Conservation (phyloP, 331 rosid species). For the Cydonia oblonga region DNA sequence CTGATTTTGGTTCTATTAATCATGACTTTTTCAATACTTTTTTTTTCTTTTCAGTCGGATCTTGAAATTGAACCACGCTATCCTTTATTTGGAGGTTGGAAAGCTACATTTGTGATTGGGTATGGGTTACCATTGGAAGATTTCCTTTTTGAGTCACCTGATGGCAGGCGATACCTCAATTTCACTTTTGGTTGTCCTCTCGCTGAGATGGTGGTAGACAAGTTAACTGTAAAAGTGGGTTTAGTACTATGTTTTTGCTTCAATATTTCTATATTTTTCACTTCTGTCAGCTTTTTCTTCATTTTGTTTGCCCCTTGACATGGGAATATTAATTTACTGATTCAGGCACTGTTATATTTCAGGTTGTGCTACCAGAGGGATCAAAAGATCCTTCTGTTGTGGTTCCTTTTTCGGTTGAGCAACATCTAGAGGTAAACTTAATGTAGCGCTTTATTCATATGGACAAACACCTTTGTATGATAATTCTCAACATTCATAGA, state of each 20-base stretch:
- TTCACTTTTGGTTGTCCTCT: slow-evolving; percentile 95
- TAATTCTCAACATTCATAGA: no score
- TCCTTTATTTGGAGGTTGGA: slow-evolving; percentile 99
- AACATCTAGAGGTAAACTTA: slow-evolving; percentile 76
- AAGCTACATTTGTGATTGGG: slow-evolving; percentile 78
- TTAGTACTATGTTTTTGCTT: slow-evolving; percentile 11
- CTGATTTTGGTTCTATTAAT: not conserved
- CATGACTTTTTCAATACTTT: not conserved
- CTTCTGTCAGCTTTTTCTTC: slow-evolving; percentile 2
- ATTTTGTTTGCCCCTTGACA: not conserved
- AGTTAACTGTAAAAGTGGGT: slow-evolving; percentile 69
- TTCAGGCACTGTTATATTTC: slow-evolving; percentile 18
- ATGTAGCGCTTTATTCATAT: no score
- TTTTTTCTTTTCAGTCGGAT: slow-evolving; percentile 63
- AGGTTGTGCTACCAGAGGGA: slow-evolving; percentile 97
- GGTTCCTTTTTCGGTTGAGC: slow-evolving; percentile 72
- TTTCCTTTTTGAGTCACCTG: slow-evolving; percentile 84
- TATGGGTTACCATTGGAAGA: slow-evolving; percentile 90
- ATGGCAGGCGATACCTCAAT: slow-evolving; percentile 88
- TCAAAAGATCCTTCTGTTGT: slow-evolving; percentile 65
- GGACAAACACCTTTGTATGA: no score
- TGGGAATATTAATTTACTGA: slow-evolving; percentile 5
- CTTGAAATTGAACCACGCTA: slow-evolving; percentile 94
- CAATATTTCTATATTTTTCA: not conserved
- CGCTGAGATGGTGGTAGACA: slow-evolving; percentile 66